Base-by-base conservation (phyloP, 164 flowering plant species). In the Warburgia ugandensis region DNA sequence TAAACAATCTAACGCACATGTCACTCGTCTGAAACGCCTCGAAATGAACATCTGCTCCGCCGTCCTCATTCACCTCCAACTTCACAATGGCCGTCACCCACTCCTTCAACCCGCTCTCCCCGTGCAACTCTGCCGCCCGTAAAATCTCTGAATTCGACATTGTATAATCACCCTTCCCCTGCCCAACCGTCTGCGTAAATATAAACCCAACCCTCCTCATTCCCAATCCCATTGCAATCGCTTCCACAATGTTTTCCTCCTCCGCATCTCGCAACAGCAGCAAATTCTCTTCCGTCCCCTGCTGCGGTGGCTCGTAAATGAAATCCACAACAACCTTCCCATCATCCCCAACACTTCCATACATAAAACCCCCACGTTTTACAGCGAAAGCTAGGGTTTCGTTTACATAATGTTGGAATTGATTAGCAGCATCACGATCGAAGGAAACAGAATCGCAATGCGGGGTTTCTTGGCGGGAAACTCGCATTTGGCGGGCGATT, bases 11-110 rank as follows among this genome's bases (percentile, higher is more conserved):
- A 25, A 87, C 69, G 35, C 97, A 87, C 73, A 73, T 68, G 67
- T 86, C 97, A 65, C 96, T 91, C 96, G 87, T 79, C 77, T 91
- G 97, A 72, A 91, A 91, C 6, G 97, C 89, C 74, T 89, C 97
- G 50, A 89, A 85, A 42, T 89, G 91, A 51, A 86, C 86, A 55
- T 83, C 97, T 0, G 95, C 83, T 5, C 61, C 84, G 0, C 92
- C 97, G 57, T 91, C 94, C 66, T 84, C 97, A 61, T 74, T 79
- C 53, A 84, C 96, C 73, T 80, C 79, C 51, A 91, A 45, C 65
- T 91, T 86, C 64, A 87, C 97, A 37, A 86, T 48, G 0, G 89
- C 94, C 0, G 97, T 91, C 26, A 91, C 92, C 96, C 97, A 91
- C 78, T 91, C 96, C 78, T 81, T 78, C 60, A 91, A 40, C 37